Percentiles rank a stretch among this genome's conserved stretches.
These are phyloP conservation scores for Macadamia tetraphylla DNA, from an alignment of 164 flowering plant genomes.

Conservation along the genomic window DNA sequence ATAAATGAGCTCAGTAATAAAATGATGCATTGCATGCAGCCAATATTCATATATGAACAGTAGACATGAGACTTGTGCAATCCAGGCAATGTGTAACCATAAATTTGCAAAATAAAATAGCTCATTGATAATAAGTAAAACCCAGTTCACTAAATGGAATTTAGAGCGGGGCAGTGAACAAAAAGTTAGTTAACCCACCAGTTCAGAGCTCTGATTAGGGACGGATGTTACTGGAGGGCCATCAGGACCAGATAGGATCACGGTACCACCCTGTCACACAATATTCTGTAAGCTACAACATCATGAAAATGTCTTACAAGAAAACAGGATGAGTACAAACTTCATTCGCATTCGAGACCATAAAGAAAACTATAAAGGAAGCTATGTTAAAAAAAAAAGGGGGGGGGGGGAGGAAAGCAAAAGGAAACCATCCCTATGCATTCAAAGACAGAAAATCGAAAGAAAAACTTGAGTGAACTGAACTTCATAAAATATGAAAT, in stretches of 20 bases:
- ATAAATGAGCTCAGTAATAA: too few species aligned
- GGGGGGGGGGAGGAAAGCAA: too few species aligned
- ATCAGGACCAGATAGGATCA: slow-evolving; percentile 91
- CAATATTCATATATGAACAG: too few species aligned
- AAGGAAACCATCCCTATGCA: not conserved
- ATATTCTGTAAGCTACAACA: slow-evolving; percentile 9
- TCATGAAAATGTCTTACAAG: not conserved
- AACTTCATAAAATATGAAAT: not conserved
- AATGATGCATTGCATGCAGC: too few species aligned
- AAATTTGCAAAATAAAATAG: too few species aligned
- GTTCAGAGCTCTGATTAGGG: slow-evolving; percentile 79
- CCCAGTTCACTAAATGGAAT: not conserved
- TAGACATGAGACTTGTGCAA: too few species aligned
- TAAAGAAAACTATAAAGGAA: not conserved
- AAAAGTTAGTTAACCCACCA: slow-evolving; percentile 45
- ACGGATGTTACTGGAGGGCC: slow-evolving; percentile 91
- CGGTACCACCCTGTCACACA: slow-evolving; percentile 77
- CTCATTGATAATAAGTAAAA: not conserved
- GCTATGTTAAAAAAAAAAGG: too few species aligned
- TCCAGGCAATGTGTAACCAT: too few species aligned
- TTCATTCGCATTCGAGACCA: too few species aligned
- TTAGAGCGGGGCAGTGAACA: not conserved
- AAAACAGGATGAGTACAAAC: too few species aligned
- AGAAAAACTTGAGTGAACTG: not conserved
- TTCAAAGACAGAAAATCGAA: not conserved